Base-by-base conservation (phyloP, 768 basidiomycete species). In the Calvatia gigantea region DNA sequence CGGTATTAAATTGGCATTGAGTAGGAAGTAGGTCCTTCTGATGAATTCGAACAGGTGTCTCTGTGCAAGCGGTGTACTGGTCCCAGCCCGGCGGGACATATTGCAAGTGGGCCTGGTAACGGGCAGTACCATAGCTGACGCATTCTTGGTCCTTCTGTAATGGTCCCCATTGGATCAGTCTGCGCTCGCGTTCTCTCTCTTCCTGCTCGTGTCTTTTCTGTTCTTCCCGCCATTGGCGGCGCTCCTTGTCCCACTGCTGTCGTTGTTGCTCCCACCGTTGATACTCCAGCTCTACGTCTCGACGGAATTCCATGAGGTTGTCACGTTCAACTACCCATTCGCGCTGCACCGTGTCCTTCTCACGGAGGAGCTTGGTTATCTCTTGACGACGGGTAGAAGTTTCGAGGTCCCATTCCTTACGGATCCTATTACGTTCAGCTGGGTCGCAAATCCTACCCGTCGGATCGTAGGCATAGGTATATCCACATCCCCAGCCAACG, bases 41-140 rank as follows among this genome's bases (percentile, higher is more conserved):
- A 19, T 54, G 53, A 25, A 54, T 46, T 17, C 19, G 21, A 9
- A 54, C 21, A 6, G 53, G 53, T 2, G 53, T 46, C 25, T 46
- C 53, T 27, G 27, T 46, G 15, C 53, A 54, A 7, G 45, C 53
- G 1, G 23, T 28, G 14, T 54, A 46, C 7, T 33, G 44, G 31
- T 54, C 53, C 44, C 45, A 54, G 14, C 43, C 43, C 17, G 43
- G 33, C 1, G 53, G 53, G 27, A 27, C 19, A 45, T 54, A 54
- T 12, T 46, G 44, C 33, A 54, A 46, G 14, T n/a, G 23, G 11
- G 53, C 44, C 2, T 38, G 33, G 27, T 54, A 54, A 38, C 53
- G 44, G 29, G 53, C 53, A 2, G 9, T 28, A 14, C 53, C 53
- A 47, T 54, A 49, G 0, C n/a, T 12, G 6, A 39, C 19, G 12